phyloP scores from a whole-genome alignment of 2,329 filamentous ascomycete genomes.

The Fusarium redolens region DNA sequence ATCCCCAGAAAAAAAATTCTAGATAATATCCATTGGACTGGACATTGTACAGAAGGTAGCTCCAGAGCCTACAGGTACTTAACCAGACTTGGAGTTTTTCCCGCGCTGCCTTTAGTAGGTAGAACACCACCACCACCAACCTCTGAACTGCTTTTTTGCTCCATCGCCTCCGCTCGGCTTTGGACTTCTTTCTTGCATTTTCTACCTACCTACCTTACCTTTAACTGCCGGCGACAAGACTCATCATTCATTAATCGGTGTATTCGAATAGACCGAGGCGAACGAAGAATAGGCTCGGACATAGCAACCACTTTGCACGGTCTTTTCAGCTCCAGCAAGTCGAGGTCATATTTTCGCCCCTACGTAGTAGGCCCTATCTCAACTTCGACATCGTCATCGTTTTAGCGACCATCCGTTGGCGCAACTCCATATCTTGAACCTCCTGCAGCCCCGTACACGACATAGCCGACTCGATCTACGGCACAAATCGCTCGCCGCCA shows the following conservation, averaged over 20 bases:
- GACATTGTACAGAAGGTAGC: not conserved
- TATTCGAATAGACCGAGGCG: slow-evolving; percentile 16
- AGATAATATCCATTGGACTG: slow-evolving; percentile 26
- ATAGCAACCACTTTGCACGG: slow-evolving; percentile 18
- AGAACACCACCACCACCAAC: slow-evolving; percentile 17
- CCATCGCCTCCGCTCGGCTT: slow-evolving; percentile 32
- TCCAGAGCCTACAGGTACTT: slow-evolving; percentile 16
- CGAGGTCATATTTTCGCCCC: slow-evolving; percentile 34
- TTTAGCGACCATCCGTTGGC: slow-evolving; percentile 21
- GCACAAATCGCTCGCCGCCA: slow-evolving; percentile 12
- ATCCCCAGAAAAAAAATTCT: slow-evolving; percentile 50
- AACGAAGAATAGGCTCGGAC: not conserved
- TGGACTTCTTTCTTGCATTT: slow-evolving; percentile 23
- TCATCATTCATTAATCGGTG: slow-evolving; percentile 10
- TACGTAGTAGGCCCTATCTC: slow-evolving; percentile 26
- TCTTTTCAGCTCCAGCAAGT: slow-evolving; percentile 29
- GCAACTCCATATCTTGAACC: slow-evolving; percentile 11
- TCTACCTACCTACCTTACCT: not conserved
- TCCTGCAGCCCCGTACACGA: not conserved
- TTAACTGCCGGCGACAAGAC: not conserved
- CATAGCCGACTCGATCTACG: slow-evolving; percentile 16
- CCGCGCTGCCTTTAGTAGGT: slow-evolving; percentile 10
- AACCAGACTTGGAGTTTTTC: slow-evolving; percentile 31
- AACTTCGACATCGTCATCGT: slow-evolving; percentile 34
- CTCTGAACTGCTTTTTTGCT: slow-evolving; percentile 34